Evolutionary conservation across 257 asterid species (phyloP), one percentile per base, ranked within the genome.

Genomic region (Striga asiatica): DNA sequence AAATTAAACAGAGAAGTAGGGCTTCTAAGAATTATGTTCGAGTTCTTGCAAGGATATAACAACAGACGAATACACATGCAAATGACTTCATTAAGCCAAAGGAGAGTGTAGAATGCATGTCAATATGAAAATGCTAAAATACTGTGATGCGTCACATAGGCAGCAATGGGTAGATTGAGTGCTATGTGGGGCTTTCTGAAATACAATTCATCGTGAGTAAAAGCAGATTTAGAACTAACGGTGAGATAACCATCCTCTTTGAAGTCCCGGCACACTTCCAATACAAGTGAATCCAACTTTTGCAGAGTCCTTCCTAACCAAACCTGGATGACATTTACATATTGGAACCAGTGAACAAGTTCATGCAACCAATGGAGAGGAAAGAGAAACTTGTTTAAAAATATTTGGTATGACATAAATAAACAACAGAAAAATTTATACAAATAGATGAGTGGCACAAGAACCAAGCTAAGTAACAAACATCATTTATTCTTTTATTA

Each of bases 261-360:
- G 88, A 92, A 92, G 74, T 82, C 87, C 76, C 74, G 85, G 76
- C 97, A 92, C 67, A 92, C 94, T 65, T 80, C 91, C 70, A 88
- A 62, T 34, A 88, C 77, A 71, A 84, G 88, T 37, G 89, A 85
- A 76, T 92, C 99, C 79, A 92, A 71, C 84, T 81, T 88, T 70
- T 84, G 97, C 62, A 92, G 94, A 73, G 99, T 84, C 75, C 77
- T 82, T 65, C 95, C 97, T 73, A 92, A 67, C 97, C 97, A 88
- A 71, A 77, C 94, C 99, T 92, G 88, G 73, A 81, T 50, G 29
- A 52, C 11, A 45, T 58, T 54, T 37, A 61, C 59, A 43, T 43
- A 43, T 17, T 43, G 50, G 50, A 11, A 39, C 32, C 18, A 43
- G 50, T 42, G 13, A 54, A 34, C 18, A 49, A 21, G 2, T 49